Conservation (phyloP, 441 rosid genomes). For the Macaranga tanarius region DNA sequence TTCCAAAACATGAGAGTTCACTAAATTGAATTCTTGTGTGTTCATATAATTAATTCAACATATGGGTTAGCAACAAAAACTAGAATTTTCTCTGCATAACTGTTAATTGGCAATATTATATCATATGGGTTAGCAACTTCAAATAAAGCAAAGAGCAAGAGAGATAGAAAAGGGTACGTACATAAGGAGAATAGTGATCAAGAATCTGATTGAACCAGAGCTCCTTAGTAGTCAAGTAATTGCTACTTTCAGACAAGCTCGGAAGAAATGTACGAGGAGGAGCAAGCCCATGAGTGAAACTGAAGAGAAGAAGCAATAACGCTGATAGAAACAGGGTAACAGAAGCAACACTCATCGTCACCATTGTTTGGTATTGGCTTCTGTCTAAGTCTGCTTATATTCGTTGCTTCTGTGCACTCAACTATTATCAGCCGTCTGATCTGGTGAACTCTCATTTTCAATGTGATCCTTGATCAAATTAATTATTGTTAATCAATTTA, state of each 20-base stretch:
- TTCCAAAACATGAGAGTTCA: too few species aligned
- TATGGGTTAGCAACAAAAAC: background rate
- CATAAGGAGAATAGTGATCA: slow-evolving; percentile 75
- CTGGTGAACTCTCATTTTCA: too few species aligned
- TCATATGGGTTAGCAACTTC: too few species aligned
- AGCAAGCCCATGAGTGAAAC: slow-evolving; percentile 35
- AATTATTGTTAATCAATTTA: too few species aligned
- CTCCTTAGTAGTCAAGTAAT: slow-evolving; percentile 64
- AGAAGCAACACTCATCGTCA: background rate
- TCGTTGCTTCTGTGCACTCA: too few species aligned
- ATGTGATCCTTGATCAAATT: too few species aligned
- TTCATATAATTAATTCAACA: too few species aligned
- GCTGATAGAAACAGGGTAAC: background rate
- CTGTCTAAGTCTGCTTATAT: too few species aligned
- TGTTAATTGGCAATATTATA: background rate
- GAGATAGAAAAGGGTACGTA: slow-evolving; percentile 40
- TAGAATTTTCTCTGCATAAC: background rate
- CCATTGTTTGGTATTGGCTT: too few species aligned
- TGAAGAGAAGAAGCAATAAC: slow-evolving; percentile 23
- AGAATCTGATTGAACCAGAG: slow-evolving; percentile 86
- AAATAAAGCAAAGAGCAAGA: slow-evolving; percentile 6
- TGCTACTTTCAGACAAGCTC: slow-evolving; percentile 35
- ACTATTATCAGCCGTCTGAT: too few species aligned
- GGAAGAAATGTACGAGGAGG: slow-evolving; percentile 39
- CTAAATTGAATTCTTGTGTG: too few species aligned